Conservation (phyloP, 345 rosid genomes). For the Acer yangbiense region DNA sequence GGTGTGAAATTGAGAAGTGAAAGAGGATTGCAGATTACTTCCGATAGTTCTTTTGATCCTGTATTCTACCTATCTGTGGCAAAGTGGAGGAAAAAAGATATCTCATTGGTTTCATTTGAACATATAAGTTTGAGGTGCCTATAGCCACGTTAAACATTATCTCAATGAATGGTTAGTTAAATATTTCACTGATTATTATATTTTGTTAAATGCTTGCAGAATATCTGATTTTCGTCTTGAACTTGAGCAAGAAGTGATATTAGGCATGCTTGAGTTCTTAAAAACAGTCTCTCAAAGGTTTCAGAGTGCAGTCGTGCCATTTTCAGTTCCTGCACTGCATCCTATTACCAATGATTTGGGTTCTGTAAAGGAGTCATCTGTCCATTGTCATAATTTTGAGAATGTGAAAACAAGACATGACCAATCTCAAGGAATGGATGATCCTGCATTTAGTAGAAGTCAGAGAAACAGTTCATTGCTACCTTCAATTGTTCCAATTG, state of each 20-base stretch:
- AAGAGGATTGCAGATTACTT: constrained; percentile 32
- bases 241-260: constrained; percentile 82
- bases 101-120: constrained; percentile 76
- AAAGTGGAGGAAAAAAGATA: constrained; percentile 88
- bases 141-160: constrained; percentile 16
- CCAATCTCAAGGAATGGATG: constrained; percentile 37
- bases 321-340: constrained; percentile 49
- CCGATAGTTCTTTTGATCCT: constrained; percentile 50
- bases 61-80: constrained; percentile 57
- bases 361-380: constrained; percentile 30
- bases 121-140: constrained; percentile 71
- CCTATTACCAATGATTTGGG: constrained; percentile 42
- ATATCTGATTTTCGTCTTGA: constrained; percentile 78
- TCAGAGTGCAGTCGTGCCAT: constrained; percentile 54
- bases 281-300: constrained; percentile 67
- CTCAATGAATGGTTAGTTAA: constrained; percentile 3
- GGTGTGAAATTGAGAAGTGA: constrained; percentile 35
- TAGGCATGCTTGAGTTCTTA: constrained; percentile 63
- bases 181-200: constrained; percentile 24
- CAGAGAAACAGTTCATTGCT: constrained; percentile 41
- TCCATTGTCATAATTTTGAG: constrained; percentile 26
- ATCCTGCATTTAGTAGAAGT: constrained; percentile 38
- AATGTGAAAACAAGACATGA: constrained; percentile 35
- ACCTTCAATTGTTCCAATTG: constrained; percentile 81
- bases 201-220: constrained; percentile 50